Base-by-base conservation (phyloP, 148 eudicot species). In the Agrostemma githago region DNA sequence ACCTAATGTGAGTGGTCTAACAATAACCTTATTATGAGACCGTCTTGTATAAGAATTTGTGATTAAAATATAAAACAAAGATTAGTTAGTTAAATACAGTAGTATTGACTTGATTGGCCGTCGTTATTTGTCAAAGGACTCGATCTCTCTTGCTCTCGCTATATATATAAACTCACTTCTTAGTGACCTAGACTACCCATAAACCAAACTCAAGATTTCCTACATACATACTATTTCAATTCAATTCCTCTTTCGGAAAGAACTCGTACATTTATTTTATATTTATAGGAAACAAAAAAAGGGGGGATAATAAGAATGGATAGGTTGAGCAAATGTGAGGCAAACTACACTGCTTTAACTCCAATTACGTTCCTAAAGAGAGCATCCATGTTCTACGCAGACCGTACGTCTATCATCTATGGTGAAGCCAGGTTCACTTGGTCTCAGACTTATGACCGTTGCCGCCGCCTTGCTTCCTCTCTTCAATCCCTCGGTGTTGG, bases 311-410 rank as follows among this genome's bases (percentile, higher is more conserved):
- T 53, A 14, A 51, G 9, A 57, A 93, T 93, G 98, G 92, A 94
- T 3, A 84, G 41, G 20, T 78, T 89, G 53, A 70, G 82, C 5
- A 94, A 91, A 65, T 80, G 89, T 67, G 81, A 78, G 26, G 98
- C 97, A 71, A 94, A 94, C 69, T 89, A 88, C 78, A 84, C 79
- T 1, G 77, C 93, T 14, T 87, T 94, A 15, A 85, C 93, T 17
- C 98, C 98, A 10, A 77, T 89, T 21, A 87, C 85, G 5, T 94
- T 91, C 84, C 60, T 94, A 69, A 89, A 83, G 68, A 87, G 98
- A 63, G 98, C 97, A 12, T 71, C 93, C 3, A 66, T 17, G 80
- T 85, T 82, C 73, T 91, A 94, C 61, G 79, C 87, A 6, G 76
- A 81, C 39, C 91, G 98, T 1, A 78, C 88, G 60, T 94, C 98